Evolutionary conservation across 1,284 basidiomycete species (phyloP).

Genomic region (Neonothopanus nambi): DNA sequence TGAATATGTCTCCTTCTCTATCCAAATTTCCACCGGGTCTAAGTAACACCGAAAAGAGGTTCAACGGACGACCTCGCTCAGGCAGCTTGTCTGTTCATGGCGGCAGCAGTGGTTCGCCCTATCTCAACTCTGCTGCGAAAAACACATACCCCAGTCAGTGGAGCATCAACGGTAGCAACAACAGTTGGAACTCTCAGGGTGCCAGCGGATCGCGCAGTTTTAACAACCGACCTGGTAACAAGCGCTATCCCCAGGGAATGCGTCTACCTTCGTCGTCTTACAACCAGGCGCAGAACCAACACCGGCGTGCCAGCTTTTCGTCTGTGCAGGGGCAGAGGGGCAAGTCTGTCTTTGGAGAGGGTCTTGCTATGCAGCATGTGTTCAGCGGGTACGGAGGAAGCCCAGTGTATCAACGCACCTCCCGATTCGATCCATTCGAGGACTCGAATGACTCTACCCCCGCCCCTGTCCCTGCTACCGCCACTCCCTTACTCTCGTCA

Average conservation of each 20-base stretch:
- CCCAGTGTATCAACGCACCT: conserved; percentile 9
- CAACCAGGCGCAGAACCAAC: conserved; percentile 11
- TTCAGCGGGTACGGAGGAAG: background rate
- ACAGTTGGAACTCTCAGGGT: background rate
- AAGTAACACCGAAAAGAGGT: background rate
- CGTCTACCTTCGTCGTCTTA: conserved; percentile 8
- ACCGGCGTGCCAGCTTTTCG: conserved; percentile 8
- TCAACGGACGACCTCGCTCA: background rate
- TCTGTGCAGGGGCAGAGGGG: conserved; percentile 1
- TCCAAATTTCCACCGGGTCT: background rate
- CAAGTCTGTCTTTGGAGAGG: background rate
- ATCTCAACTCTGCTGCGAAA: conserved; percentile 1
- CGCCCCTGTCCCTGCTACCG: background rate
- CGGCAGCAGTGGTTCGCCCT: too few species aligned
- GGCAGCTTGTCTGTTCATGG: background rate
- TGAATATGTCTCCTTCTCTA: conserved; percentile 7
- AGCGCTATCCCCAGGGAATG: conserved; percentile 11
- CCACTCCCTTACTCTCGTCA: background rate
- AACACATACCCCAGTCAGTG: background rate
- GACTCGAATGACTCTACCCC: conserved; percentile 4
- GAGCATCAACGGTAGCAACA: background rate
- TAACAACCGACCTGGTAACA: conserved; percentile 3
- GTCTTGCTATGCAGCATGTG: background rate
- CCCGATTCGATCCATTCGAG: conserved; percentile 15
- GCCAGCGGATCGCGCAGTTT: background rate